Evolutionary conservation across 768 basidiomycete species (phyloP), one percentile per base, ranked within the genome.

Genomic region (Pisolithus sp.): DNA sequence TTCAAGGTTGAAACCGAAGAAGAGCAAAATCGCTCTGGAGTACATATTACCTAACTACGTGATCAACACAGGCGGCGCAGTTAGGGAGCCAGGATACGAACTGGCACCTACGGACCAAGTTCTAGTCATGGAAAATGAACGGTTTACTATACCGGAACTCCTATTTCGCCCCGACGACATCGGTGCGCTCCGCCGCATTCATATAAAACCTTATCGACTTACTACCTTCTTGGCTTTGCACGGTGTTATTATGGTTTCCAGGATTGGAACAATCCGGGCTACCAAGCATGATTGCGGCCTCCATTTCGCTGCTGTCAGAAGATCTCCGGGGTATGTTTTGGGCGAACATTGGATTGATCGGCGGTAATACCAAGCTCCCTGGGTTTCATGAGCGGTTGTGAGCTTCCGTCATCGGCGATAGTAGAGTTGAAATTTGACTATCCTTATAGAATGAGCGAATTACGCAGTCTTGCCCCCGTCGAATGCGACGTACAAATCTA

Each of bases 261-360:
- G 94, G 92, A 7, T 67, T 97, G 39, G 79, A 84, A 10, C 93
- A 96, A 62, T 75, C 81, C 17, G 94, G 94, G 2, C 70, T 98
- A 26, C 74, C 90, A 34, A 78, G 77, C 50, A 82, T 85, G 10
- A 81, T 97, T 53, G 86, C 88, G 38, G 65, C 78, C 50, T 86
- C 86, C 52, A 92, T 98, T 61, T 74, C 78, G 0, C 68, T 78
- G 28, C 80, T 97, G 53, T 90, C 91, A 0, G 72, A 76, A 47
- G 91, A 94, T 59, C 59, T 94, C 23, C 89, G 85, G 58, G 93
- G 91, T 31, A 82, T 98, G 86, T 96, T 93, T 68, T 98, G 93
- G 93, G 82, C 83, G 31, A 91, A 97, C 66, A 93, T 98, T 54
- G 89, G 88, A 12, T 70, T 95, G 56, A 81, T 93, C 61, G 94